Conservation (phyloP, 345 rosid species). For the Salix caprea region DNA sequence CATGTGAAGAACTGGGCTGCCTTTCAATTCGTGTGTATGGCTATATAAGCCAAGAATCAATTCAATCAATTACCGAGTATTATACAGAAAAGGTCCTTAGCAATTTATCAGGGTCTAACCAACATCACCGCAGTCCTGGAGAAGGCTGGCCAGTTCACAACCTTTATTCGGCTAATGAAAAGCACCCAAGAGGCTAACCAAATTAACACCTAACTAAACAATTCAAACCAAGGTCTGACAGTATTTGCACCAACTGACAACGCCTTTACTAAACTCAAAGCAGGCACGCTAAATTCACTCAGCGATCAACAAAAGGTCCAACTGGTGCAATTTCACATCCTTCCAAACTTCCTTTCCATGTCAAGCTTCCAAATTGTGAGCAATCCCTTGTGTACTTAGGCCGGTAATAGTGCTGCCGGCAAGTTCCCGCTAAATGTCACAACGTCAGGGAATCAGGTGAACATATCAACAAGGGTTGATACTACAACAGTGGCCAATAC, state of each 20-base stretch:
- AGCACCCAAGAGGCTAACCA: slow-evolving; percentile 64
- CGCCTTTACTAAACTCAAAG: slow-evolving; percentile 56
- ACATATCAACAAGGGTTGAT: slow-evolving; percentile 69
- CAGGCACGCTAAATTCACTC: slow-evolving; percentile 67
- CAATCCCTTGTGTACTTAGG: slow-evolving; percentile 87
- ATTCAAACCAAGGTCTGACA: slow-evolving; percentile 68
- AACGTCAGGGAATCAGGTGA: slow-evolving; percentile 76
- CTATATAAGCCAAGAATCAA: no score
- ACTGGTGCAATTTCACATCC: slow-evolving; percentile 74
- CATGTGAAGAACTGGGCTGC: no score
- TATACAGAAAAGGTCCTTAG: no score
- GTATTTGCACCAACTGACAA: slow-evolving; percentile 80
- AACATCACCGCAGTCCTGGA: slow-evolving; percentile 71
- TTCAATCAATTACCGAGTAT: no score
- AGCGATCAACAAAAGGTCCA: slow-evolving; percentile 66
- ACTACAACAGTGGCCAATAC: slow-evolving; percentile 61
- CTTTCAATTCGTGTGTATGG: no score
- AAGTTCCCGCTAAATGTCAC: slow-evolving; percentile 68
- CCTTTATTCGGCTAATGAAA: slow-evolving; percentile 55
- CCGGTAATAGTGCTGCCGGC: slow-evolving; percentile 52
- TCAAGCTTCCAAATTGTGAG: slow-evolving; percentile 83
- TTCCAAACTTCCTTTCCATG: slow-evolving; percentile 52
- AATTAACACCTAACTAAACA: slow-evolving; percentile 67
- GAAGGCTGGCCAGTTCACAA: slow-evolving; percentile 73
- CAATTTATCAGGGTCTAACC: slow-evolving; percentile 7